Conservation (phyloP, 495 filamentous ascomycete species). For the Poronia punctata region DNA sequence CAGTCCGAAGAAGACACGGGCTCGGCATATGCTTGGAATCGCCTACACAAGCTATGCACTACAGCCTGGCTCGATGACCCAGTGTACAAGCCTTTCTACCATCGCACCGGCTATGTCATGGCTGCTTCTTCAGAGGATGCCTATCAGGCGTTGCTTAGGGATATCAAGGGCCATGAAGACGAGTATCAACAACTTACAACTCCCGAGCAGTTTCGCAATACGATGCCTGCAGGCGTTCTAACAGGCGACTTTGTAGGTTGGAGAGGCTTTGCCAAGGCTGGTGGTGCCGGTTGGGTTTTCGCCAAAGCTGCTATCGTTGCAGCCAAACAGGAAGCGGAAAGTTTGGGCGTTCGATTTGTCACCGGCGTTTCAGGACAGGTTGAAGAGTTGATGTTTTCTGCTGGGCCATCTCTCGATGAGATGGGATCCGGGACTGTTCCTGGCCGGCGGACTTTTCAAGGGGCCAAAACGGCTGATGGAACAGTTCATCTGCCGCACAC, state of each 20-base stretch:
- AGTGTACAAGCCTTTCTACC: conserved; percentile 43
- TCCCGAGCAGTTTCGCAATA: conserved; percentile 39
- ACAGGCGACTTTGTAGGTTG: conserved; percentile 45
- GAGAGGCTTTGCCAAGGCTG: conserved; percentile 41
- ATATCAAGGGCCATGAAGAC: conserved; percentile 32
- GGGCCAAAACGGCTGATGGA: conserved; percentile 26
- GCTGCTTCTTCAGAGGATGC: conserved; percentile 32
- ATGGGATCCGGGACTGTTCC: conserved; percentile 16
- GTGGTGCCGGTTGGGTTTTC: conserved; percentile 45
- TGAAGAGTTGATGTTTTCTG: conserved; percentile 27
- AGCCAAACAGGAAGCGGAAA: conserved; percentile 35
- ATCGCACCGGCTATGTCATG: conserved; percentile 40
- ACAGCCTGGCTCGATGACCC: conserved; percentile 43
- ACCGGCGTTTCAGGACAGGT: conserved; percentile 37
- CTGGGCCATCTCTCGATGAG: conserved; percentile 40
- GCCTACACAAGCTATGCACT: conserved; percentile 31
- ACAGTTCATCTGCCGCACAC: conserved; percentile 12
- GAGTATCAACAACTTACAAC: conserved; percentile 24
- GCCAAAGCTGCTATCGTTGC: conserved; percentile 41
- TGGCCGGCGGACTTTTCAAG: conserved; percentile 14
- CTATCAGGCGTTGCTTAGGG: conserved; percentile 16
- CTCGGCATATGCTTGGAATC: conserved; percentile 28
- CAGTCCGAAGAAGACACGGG: conserved; percentile 19
- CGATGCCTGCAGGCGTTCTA: conserved; percentile 46
- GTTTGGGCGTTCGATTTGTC: conserved; percentile 40